Base-by-base conservation (phyloP, 2,329 filamentous ascomycete genomes). In the Coniochaeta sp. region DNA sequence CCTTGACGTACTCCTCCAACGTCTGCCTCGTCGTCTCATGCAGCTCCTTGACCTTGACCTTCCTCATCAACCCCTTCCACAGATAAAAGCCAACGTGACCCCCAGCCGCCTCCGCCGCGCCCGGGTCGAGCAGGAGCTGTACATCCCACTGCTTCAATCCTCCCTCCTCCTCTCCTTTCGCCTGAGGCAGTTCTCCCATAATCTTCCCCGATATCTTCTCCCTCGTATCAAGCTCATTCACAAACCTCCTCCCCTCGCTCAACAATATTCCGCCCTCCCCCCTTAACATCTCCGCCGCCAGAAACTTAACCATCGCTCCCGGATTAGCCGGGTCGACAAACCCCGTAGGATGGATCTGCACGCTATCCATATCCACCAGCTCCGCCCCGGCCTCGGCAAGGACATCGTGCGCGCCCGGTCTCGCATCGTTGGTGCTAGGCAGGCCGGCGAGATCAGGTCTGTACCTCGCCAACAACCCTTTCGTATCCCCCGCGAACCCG, bases 281-380 rank as follows among this genome's bases (percentile, higher is more conserved):
- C 3, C 82, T 69, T 22, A 86, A 67, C 53, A 82, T 71, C 63
- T 86, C 83, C 0, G 82, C 82, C 0, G 82, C 82, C 4, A 86
- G 73, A 58, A 86, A 81, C 63, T 86, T 86, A 47, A 81, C 73
- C 30, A 65, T 64, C 0, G 72, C 70, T 1, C 56, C 57, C 0
- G 69, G 65, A 28, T 72, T 70, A 1, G 70, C 67, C 0, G 76
- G 75, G 55, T 85, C 81, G 6, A 86, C 68, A 58, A 86, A 86
- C 0, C 81, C 80, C 0, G 82, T 85, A 2, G 83, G 82, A 56
- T 86, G 83, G 4, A 86, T 72, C 62, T 86, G 83, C 2, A 86
- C 80, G 53, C 70, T 72, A 40, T 76, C 71, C 75, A 78, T 78
- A 26, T 78, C 75, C 35, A 78, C 66, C 12, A 77, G 61, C 28